Evolutionary conservation across 257 asterid species (phyloP).

Genomic region (Verbena officinalis): DNA sequence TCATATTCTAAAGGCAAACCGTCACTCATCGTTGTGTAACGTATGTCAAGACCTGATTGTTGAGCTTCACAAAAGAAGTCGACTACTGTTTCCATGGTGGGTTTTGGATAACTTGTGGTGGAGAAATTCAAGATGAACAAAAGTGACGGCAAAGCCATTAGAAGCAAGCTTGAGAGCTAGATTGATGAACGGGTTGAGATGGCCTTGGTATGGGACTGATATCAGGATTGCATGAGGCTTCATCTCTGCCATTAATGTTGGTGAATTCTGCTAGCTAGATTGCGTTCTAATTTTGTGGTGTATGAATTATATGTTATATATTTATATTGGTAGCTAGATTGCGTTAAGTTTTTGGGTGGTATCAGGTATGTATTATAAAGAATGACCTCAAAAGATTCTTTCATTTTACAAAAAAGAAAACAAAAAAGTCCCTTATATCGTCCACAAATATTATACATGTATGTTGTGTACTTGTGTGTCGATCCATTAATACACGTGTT

Average conservation of each 20-base stretch:
- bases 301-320: too few species aligned
- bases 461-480: too few species aligned
- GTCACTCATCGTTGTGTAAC: constrained; percentile 47
- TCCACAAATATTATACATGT: too few species aligned
- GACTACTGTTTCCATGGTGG: background rate
- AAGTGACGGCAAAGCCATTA: background rate
- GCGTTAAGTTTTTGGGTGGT: too few species aligned
- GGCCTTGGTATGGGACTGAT: background rate
- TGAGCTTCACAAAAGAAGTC: constrained; percentile 25
- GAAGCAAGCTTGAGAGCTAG: background rate
- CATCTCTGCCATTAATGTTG: background rate
- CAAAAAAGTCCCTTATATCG: too few species aligned
- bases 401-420: too few species aligned
- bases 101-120: background rate
- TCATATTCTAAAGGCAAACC: constrained; percentile 54
- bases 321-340: too few species aligned
- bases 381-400: too few species aligned
- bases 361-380: too few species aligned
- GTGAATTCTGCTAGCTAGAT: too few species aligned
- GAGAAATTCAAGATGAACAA: background rate
- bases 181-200: background rate
- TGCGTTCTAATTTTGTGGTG: too few species aligned
- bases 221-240: background rate
- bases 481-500: too few species aligned
- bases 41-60: constrained; percentile 46